These are phyloP conservation scores for Plantago ovata DNA, from an alignment of 257 asterid species.

Conservation along the genomic window DNA sequence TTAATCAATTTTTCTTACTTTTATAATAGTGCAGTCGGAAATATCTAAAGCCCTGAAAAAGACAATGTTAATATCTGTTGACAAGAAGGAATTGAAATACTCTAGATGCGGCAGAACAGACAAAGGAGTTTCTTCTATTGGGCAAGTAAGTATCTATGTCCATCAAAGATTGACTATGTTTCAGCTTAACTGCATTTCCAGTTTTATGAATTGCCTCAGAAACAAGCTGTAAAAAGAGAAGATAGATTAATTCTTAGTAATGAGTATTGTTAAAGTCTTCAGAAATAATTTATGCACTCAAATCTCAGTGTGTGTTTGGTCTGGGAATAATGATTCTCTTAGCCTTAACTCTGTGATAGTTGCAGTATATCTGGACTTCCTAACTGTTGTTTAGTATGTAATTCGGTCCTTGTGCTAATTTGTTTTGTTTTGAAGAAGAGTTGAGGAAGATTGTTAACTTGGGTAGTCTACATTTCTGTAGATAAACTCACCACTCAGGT, in stretches of 20 bases:
- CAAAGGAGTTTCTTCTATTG: constrained; percentile 97
- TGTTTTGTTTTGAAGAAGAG: background rate
- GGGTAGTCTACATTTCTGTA: background rate
- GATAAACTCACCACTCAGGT: background rate
- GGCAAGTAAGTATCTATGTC: constrained; percentile 66
- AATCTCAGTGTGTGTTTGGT: background rate
- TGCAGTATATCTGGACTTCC: background rate
- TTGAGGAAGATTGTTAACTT: background rate
- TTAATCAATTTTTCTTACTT: constrained; percentile 17
- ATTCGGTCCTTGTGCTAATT: background rate
- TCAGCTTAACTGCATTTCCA: constrained; percentile 6
- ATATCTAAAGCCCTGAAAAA: constrained; percentile 74
- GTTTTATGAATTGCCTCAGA: background rate
- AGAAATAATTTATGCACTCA: constrained; percentile 1
- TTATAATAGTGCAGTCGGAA: constrained; percentile 61
- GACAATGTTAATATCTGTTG: constrained; percentile 75
- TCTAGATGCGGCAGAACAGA: constrained; percentile 99
- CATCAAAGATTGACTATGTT: constrained; percentile 15
- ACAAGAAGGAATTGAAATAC: constrained; percentile 76
- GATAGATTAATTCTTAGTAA: no score
- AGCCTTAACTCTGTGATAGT: background rate
- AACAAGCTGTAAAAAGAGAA: background rate
- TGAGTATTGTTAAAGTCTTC: background rate
- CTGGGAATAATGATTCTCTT: background rate
- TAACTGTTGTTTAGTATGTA: constrained; percentile 1